These are phyloP conservation scores for Magnaporthiopsis incrustans DNA, from an alignment of 2,329 filamentous ascomycete genomes.

Conservation along the genomic window DNA sequence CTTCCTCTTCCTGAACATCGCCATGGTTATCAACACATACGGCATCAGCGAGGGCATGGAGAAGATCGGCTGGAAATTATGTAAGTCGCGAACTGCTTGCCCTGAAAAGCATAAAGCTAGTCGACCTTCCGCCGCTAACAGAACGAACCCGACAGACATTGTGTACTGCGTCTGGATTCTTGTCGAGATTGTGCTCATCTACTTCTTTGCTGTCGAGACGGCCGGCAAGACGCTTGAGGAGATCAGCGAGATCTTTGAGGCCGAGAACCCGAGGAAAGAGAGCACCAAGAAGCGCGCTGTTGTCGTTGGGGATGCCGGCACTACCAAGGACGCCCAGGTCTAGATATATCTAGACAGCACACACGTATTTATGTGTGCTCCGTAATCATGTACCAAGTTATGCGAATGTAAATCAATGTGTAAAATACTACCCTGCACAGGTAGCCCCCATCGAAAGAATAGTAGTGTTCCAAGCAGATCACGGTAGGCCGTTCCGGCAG, in stretches of 20 bases:
- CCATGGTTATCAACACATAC: slow-evolving; percentile 26
- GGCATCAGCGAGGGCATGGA: slow-evolving; percentile 7
- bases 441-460: neutral
- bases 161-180: slow-evolving; percentile 29
- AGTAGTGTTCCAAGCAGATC: neutral
- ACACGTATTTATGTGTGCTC: neutral
- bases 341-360: neutral
- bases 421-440: neutral
- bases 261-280: slow-evolving; percentile 16
- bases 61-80: slow-evolving; percentile 21
- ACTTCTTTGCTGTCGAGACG: slow-evolving; percentile 28
- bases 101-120: neutral
- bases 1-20: slow-evolving; percentile 9
- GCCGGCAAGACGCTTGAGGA: slow-evolving; percentile 29
- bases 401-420: neutral
- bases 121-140: neutral
- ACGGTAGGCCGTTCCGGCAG: too few species aligned
- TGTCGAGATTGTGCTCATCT: neutral
- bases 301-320: neutral
- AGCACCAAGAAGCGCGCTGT: slow-evolving; percentile 1
- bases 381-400: neutral
- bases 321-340: neutral
- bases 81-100: slow-evolving; percentile 25
- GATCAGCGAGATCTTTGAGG: slow-evolving; percentile 28
- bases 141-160: slow-evolving; percentile 21